phyloP scores from a whole-genome alignment of 768 basidiomycete genomes.

The Gloeostereum incarnatum region DNA sequence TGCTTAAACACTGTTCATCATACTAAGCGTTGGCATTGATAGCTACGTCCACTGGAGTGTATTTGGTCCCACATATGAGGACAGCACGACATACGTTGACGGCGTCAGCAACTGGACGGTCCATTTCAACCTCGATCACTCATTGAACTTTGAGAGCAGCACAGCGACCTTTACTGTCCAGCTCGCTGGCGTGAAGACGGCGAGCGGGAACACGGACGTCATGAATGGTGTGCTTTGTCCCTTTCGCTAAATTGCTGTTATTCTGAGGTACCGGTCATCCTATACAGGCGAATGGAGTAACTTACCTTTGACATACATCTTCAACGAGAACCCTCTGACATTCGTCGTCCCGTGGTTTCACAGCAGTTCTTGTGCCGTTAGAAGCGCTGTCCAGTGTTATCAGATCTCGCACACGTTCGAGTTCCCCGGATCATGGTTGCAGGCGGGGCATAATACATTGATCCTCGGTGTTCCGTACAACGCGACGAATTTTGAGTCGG shows the following conservation, averaged over 20 bases:
- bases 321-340: constrained; percentile 3
- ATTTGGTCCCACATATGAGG: constrained; percentile 15
- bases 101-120: constrained; percentile 15
- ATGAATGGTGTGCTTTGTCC: constrained; percentile 4
- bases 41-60: constrained; percentile 18
- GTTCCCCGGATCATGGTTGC: not conserved
- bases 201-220: constrained; percentile 16
- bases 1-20: too few relatives aligned
- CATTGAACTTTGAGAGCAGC: constrained; percentile 5
- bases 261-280: constrained; percentile 3
- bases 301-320: constrained; percentile 11
- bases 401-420: not conserved
- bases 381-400: not conserved
- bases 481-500: not conserved
- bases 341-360: constrained; percentile 8
- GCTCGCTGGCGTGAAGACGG: constrained; percentile 17
- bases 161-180: constrained; percentile 16
- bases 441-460: not conserved
- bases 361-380: not conserved
- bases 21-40: too few relatives aligned
- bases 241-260: constrained; percentile 1
- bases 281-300: not conserved
- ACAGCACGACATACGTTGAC: constrained; percentile 8
- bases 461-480: not conserved
- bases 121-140: constrained; percentile 13